Conservation (phyloP, 2,329 filamentous ascomycete genomes). For the Aspergillus sp. region DNA sequence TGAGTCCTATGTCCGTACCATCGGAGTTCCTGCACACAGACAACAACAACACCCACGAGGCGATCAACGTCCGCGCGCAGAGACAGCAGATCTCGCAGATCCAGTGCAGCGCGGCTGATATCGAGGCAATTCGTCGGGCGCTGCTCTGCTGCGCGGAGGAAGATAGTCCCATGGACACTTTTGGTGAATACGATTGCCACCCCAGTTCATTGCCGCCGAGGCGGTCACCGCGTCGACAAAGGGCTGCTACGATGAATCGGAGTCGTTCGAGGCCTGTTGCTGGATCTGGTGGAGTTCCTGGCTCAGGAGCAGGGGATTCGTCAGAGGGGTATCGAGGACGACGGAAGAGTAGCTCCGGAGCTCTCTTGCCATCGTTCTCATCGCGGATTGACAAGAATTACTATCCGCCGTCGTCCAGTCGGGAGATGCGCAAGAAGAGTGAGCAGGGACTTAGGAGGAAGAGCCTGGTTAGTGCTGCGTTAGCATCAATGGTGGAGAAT, state of each 20-base stretch:
- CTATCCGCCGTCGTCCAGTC: slow-evolving; percentile 11
- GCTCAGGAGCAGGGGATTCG: slow-evolving; percentile 1
- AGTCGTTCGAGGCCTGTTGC: slow-evolving; percentile 22
- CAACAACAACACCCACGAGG: background rate
- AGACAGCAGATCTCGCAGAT: slow-evolving; percentile 35
- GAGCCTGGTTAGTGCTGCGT: slow-evolving; percentile 33
- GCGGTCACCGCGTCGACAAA: slow-evolving; percentile 24
- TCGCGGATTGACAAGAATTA: slow-evolving; percentile 31
- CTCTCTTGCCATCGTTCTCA: slow-evolving; percentile 11
- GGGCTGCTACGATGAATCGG: slow-evolving; percentile 22
- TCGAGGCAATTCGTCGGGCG: slow-evolving; percentile 33
- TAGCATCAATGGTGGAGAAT: slow-evolving; percentile 29
- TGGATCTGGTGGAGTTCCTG: background rate
- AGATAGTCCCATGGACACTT: slow-evolving; percentile 5
- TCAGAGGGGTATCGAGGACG: slow-evolving; percentile 8
- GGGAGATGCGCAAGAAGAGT: slow-evolving; percentile 25
- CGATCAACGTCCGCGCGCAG: slow-evolving; percentile 24
- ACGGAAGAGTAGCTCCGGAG: slow-evolving; percentile 23
- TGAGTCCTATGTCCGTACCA: slow-evolving; percentile 25
- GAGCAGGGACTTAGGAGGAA: slow-evolving; percentile 31
- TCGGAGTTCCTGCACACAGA: slow-evolving; percentile 15
- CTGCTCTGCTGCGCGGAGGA: slow-evolving; percentile 23
- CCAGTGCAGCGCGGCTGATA: slow-evolving; percentile 30
- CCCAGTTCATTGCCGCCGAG: slow-evolving; percentile 32
- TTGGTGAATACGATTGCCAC: slow-evolving; percentile 29